phyloP scores from a whole-genome alignment of 225 moss, liverwort and hornwort genomes.

The Marchantia polymorpha region DNA sequence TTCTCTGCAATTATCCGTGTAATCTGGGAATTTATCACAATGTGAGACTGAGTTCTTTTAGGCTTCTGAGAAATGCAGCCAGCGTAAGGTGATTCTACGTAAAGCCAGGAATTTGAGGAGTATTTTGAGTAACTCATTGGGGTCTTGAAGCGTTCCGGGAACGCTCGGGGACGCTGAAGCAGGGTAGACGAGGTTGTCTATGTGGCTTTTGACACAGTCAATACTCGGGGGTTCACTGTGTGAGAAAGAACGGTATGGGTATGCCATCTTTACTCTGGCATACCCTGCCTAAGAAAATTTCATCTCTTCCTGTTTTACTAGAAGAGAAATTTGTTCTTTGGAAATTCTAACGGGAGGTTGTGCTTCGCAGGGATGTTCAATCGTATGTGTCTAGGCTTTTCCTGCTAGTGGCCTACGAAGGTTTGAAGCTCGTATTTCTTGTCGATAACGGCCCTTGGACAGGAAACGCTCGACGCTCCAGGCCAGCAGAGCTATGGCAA shows the following conservation, averaged over 20 bases:
- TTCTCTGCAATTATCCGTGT: not conserved
- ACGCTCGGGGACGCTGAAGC: not conserved
- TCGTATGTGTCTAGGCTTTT: constrained; percentile 88
- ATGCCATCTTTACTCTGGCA: not conserved
- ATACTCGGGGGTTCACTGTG: not conserved
- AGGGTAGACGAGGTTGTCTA: not conserved
- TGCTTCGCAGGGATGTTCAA: constrained; percentile 69
- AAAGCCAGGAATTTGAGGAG: not conserved
- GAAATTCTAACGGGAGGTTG: not conserved
- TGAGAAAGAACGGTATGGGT: not conserved
- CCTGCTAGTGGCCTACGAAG: constrained; percentile 65
- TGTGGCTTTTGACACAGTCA: not conserved
- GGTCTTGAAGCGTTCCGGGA: not conserved
- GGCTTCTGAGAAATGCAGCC: not conserved
- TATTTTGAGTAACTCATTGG: not conserved
- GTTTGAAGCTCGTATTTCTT: constrained; percentile 73
- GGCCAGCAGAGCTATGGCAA: constrained; percentile 82
- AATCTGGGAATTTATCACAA: not conserved
- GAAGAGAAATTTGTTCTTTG: not conserved
- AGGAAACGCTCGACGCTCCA: constrained; percentile 56
- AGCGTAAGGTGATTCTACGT: not conserved
- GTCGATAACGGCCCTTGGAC: constrained; percentile 95
- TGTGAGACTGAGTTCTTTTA: not conserved
- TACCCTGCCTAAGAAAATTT: not conserved
- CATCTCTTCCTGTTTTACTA: not conserved